Base-by-base conservation (phyloP, 2,329 filamentous ascomycete species). In the Microcyclospora pomicola region DNA sequence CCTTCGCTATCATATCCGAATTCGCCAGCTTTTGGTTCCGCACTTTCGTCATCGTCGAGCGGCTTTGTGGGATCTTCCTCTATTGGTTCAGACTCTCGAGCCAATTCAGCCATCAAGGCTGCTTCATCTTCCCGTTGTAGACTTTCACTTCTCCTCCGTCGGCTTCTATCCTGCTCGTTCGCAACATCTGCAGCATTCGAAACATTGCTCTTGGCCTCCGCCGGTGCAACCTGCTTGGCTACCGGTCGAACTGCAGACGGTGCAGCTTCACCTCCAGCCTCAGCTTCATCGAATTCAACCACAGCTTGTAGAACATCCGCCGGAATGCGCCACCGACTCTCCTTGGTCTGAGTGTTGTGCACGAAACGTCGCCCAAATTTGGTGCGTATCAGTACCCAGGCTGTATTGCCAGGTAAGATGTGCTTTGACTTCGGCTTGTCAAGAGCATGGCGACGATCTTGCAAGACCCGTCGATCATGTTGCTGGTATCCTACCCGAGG, bases 271-370 rank as follows among this genome's bases (percentile, higher is more conserved):
- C 75, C 73, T 47, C 79, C 76, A 56, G 80, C 75, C 59, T 94
- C 85, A 39, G 84, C 65, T 15, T 63, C 63, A 52, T 80, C 76
- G 38, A 91, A 82, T 11, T 77, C 73, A 3, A 73, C 56, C 1
- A 79, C 73, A 0, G 76, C 85, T 42, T 80, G 77, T 71, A 87
- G 79, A 28, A 98, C 69, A 56, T 91, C 80, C 39, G 84, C 75
- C 0, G 91, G 91, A 51, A 95, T 91, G 52, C 85, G 85, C 91
- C 92, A 98, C 59, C 86, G 86, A 59, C 87, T 96, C 48, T 86
- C 72, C 29, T 88, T 82, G 47, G 88, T 94, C 38, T 73, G 72
- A 0, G 78, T 74, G 49, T 98, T 94, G 64, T 93, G 83, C 2
- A 87, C 86, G 54, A 98, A 98, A 37, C 87, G 74, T 40, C 91